Evolutionary conservation across 441 rosid genomes (phyloP), one percentile per base, ranked within the genome.

Genomic region (Arabidopsis hybrid): DNA sequence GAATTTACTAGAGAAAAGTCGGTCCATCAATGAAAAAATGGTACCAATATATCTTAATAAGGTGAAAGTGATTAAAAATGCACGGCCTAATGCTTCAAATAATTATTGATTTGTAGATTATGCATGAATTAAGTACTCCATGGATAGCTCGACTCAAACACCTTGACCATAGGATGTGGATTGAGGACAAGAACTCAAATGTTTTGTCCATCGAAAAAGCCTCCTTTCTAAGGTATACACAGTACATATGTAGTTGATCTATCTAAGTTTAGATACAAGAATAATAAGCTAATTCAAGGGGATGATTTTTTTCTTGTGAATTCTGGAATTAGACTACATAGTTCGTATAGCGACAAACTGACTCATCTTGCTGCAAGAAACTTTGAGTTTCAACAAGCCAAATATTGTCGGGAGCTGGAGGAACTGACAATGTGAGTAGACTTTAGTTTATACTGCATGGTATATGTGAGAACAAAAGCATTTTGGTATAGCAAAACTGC

Each of bases 91-190:
- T 53, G 2, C 13, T 67, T 49, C 1, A 26, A 61, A 12, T 12
- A 49, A 26, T 43, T 11, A 55, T 3, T 26, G 36, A 7, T 69
- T 52, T 42, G 4, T 56, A 91, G 97, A 82, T 85, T 21, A 72
- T 77, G 73, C 69, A 83, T 12, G 92, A 89, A 67, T 10, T 88
- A 70, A 46, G 66, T 36, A 69, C 80, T 60, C 89, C 89, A 26
- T 88, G 93, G 93, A 64, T 82, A 7, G 83, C 92, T 31, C 79
- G 89, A 65, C 35, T 83, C 60, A 91, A 84, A 21, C 92, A 87
- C 52, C 70, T 91, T 40, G 91, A 91, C 49, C 84, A 87, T 61
- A 82, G 93, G 61, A 78, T 47, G 69, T 86, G 86, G 87, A 84
- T 91, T 38, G 93, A 87, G 79, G 86, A 87, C 51, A 82, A 67